A percentile compares a stretch with the other conserved stretches of the same genome.
These are phyloP conservation scores for Heterobasidion annosum DNA, from an alignment of 1,284 basidiomycete genomes.

Conservation along the genomic window DNA sequence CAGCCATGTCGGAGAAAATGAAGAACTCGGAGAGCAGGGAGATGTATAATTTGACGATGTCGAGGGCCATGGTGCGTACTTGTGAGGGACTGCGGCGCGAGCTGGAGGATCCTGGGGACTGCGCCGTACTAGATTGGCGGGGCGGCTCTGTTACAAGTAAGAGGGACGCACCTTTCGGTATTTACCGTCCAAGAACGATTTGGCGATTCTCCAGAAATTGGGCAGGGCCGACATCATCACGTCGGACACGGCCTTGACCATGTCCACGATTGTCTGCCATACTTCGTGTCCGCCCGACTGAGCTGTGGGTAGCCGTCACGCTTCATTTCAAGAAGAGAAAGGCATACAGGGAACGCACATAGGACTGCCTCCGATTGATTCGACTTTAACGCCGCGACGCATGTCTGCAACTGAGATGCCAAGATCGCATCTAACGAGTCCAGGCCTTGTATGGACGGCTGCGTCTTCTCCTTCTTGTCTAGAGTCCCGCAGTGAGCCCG, in stretches of 20 bases:
- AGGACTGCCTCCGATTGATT: conserved; percentile 57
- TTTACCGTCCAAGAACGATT: conserved; percentile 86
- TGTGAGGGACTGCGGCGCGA: conserved; percentile 72
- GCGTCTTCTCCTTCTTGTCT: conserved; percentile 37
- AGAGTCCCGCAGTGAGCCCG: conserved; percentile 3
- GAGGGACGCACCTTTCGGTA: conserved; percentile 62
- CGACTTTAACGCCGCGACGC: conserved; percentile 48
- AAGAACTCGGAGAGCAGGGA: conserved; percentile 87
- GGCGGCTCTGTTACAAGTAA: neutral
- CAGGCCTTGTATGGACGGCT: conserved; percentile 23
- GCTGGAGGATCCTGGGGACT: conserved; percentile 5
- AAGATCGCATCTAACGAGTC: conserved; percentile 34
- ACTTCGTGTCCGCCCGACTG: conserved; percentile 52
- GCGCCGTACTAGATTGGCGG: neutral
- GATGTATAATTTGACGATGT: conserved; percentile 86
- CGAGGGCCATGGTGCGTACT: conserved; percentile 85
- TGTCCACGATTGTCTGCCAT: conserved; percentile 75
- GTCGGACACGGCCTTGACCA: conserved; percentile 68
- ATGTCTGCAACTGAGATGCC: conserved; percentile 45
- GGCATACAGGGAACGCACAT: conserved; percentile 61
- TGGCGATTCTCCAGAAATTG: conserved; percentile 91
- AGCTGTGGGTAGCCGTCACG: conserved; percentile 13
- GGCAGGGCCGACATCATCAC: conserved; percentile 68
- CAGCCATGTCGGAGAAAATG: conserved; percentile 70
- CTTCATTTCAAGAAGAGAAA: neutral